Base-by-base conservation (phyloP, 1,284 basidiomycete species). In the Trametes hirsuta region DNA sequence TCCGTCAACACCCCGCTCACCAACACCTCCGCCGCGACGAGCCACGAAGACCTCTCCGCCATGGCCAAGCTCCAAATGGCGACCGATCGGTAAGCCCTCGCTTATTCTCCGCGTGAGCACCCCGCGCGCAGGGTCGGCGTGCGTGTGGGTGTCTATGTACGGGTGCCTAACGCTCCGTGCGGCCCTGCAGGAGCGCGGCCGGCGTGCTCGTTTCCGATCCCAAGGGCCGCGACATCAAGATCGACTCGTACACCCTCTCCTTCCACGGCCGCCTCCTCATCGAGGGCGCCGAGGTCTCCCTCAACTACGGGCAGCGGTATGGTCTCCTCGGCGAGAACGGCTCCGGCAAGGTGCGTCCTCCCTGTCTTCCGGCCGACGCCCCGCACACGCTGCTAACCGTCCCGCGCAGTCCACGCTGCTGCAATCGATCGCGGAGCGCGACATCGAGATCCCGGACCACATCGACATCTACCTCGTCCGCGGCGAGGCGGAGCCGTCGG, bases 401-500 rank as follows among this genome's bases (percentile, higher is more conserved):
- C 15, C 22, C n/a, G 12, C 30, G 6, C 53, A 79, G 77, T 79
- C 78, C 15, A 79, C 78, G 0, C 74, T 80, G 62, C 69, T 80
- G 44, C 72, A 79, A 80, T 90, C 90, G 14, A 87, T 97, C 70
- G 93, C 94, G 21, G 90, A 95, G 69, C 90, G 95, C 62, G 97
- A 99, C 73, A 93, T 99, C 63, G 88, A 93, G 56, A 97, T 99
- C 65, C 97, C 97, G 30, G 81, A 86, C 11, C 95, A 99, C 78
- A 93, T 99, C 72, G 97, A 99, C 76, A 97, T 98, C 77, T 97
- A 99, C 81, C 88, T 98, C 65, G 97, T 99, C 64, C 79, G 87
- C 36, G 97, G 97, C 68, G 97, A 98, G 76, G 97, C 93, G 3
- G 97, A 98, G 70, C 97, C 97, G 1, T 92, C 94, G n/a, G 93